These are phyloP conservation scores for Wickerhamomyces queroliae DNA, from an alignment of 805 yeast genomes.

Conservation along the genomic window DNA sequence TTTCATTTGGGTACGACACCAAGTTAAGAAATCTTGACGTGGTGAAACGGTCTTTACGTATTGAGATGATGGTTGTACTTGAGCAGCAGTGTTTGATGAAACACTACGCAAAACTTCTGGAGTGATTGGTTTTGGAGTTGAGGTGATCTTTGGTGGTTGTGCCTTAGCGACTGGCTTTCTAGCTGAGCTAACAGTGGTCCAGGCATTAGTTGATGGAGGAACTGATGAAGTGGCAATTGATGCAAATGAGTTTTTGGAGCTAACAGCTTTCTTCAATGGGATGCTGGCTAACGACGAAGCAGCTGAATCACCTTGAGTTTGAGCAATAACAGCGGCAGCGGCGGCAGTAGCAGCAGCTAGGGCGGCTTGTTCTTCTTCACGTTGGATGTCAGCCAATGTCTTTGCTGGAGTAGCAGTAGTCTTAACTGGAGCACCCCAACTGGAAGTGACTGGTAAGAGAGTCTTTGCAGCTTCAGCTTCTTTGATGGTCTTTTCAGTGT, in stretches of 20 bases:
- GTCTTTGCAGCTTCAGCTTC: conserved; percentile 15
- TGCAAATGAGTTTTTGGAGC: conserved; percentile 16
- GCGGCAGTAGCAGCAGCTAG: conserved; percentile 20
- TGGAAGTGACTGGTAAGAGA: conserved; percentile 26
- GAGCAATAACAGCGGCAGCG: conserved; percentile 1
- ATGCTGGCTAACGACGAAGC: background rate
- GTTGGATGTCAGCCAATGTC: conserved; percentile 57
- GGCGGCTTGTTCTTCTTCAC: conserved; percentile 42
- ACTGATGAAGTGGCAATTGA: conserved; percentile 13
- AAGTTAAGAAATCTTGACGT: conserved; percentile 57
- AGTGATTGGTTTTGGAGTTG: conserved; percentile 13
- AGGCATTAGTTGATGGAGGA: conserved; percentile 20
- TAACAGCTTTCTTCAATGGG: conserved; percentile 8
- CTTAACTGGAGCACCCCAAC: conserved; percentile 31
- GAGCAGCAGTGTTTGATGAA: conserved; percentile 22
- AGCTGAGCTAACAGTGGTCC: conserved; percentile 33
- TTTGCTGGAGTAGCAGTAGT: conserved; percentile 31
- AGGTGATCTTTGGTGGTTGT: conserved; percentile 6
- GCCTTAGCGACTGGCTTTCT: conserved; percentile 13
- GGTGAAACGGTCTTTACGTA: conserved; percentile 25
- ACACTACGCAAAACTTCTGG: conserved; percentile 34
- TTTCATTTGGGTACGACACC: conserved; percentile 67
- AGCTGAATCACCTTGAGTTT: no score
- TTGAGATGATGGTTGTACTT: conserved; percentile 1
- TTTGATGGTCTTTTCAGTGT: conserved; percentile 11